A percentile compares a stretch with the other conserved stretches of the same genome.
phyloP scores from a whole-genome alignment of 75 land plant species.

The Selaginella tamariscina region DNA sequence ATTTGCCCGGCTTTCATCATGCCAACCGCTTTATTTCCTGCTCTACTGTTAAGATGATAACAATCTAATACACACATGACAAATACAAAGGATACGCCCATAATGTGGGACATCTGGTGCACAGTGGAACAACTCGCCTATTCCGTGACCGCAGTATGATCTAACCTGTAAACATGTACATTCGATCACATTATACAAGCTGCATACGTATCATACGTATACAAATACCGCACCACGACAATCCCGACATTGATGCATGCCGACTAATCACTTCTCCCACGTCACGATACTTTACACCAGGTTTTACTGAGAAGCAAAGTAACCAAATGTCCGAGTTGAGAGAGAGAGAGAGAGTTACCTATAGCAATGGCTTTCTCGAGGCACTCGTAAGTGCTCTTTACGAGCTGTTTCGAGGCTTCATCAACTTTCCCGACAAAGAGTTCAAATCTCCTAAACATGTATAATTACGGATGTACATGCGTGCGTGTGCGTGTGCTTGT shows the following conservation, averaged over 20 bases:
- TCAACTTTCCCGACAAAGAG: slow-evolving; percentile 88
- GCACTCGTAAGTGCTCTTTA: slow-evolving; percentile 89
- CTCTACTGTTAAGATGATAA: not conserved
- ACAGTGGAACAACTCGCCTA: slow-evolving; percentile 97
- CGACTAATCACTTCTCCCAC: slow-evolving; percentile 89
- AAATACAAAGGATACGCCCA: slow-evolving; percentile 48
- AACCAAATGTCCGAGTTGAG: not conserved
- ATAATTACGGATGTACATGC: not conserved
- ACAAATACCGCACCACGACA: slow-evolving; percentile 64
- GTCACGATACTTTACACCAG: slow-evolving; percentile 90
- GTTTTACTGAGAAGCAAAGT: slow-evolving; percentile 74
- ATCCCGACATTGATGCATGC: slow-evolving; percentile 83
- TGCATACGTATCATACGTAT: not conserved
- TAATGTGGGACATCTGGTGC: slow-evolving; percentile 98
- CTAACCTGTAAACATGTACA: slow-evolving; percentile 46
- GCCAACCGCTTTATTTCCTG: slow-evolving; percentile 97
- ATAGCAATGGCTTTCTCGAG: slow-evolving; percentile 90
- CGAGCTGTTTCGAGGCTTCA: slow-evolving; percentile 58
- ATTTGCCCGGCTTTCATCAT: slow-evolving; percentile 93
- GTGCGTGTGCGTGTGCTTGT: not conserved
- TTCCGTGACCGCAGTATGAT: slow-evolving; percentile 97
- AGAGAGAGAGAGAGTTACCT: slow-evolving; percentile 29
- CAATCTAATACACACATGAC: not conserved
- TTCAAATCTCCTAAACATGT: slow-evolving; percentile 73
- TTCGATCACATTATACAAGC: not conserved